Percentiles rank a stretch among this genome's conserved stretches.
These are phyloP conservation scores for Pneumocystis wakefieldiae DNA, from an alignment of 1,139 yeast genomes.

Conservation along the genomic window DNA sequence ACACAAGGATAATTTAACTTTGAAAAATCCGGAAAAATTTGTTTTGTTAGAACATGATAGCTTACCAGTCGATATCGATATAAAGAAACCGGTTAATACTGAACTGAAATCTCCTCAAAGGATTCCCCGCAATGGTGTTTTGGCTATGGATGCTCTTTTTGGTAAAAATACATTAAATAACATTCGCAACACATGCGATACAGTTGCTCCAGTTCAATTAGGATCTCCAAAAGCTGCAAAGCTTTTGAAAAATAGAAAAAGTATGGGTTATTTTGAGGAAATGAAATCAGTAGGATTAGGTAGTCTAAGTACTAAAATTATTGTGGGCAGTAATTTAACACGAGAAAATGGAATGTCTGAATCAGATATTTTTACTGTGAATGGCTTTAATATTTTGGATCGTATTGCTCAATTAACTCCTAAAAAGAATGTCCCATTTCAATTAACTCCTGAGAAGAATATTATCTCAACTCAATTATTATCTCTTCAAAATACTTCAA, in stretches of 20 bases:
- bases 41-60: not conserved
- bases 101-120: conserved; percentile 3
- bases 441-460: conserved; percentile 3
- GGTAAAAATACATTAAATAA: not conserved
- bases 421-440: not conserved
- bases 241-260: not conserved
- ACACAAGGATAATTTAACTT: not conserved
- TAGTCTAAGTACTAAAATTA: not conserved
- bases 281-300: not conserved
- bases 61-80: conserved; percentile 16
- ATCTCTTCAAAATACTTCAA: not conserved
- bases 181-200: not conserved
- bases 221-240: conserved; percentile 4
- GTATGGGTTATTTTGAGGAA: not conserved
- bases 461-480: not conserved
- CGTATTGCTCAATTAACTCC: conserved; percentile 2
- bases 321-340: not conserved
- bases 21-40: not conserved
- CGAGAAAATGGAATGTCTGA: not conserved
- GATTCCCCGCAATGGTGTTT: not conserved
- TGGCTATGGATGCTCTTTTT: conserved; percentile 3
- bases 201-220: not conserved
- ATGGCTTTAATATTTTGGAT: not conserved
- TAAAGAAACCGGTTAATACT: conserved; percentile 16
- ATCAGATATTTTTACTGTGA: not conserved